Evolutionary conservation across 2,329 filamentous ascomycete genomes (phyloP).

Genomic region (Ophioceras dolichostomum): DNA sequence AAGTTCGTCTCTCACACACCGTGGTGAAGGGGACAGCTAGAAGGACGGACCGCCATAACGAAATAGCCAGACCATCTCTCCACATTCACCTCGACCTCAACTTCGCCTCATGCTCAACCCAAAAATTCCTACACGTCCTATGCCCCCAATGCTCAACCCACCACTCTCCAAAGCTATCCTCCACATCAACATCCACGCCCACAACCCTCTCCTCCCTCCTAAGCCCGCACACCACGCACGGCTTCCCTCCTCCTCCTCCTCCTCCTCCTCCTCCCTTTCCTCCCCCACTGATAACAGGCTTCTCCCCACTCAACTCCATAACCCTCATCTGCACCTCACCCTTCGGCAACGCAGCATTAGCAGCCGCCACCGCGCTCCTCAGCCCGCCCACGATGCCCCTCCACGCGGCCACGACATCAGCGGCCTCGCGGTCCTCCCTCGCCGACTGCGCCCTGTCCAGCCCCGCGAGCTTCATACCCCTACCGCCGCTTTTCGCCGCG

Average conservation of each 20-base stretch:
- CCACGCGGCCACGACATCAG: conserved; percentile 67
- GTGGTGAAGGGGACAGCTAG: no score
- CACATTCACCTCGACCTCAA: conserved; percentile 37
- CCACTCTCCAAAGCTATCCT: conserved; percentile 94
- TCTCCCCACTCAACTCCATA: no score
- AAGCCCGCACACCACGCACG: conserved; percentile 77
- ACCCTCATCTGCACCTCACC: no score
- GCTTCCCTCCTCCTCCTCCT: no score
- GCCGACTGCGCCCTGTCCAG: conserved; percentile 73
- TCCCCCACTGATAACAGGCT: no score
- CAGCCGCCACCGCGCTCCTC: conserved; percentile 57
- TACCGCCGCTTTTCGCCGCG: conserved; percentile 55
- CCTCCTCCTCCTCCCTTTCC: no score
- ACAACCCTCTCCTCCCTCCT: conserved; percentile 74
- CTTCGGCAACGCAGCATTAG: no score
- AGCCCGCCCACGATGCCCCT: conserved; percentile 63
- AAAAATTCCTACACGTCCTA: conserved; percentile 70
- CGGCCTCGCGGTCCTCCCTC: conserved; percentile 74
- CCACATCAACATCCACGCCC: conserved; percentile 63
- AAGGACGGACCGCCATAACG: no score
- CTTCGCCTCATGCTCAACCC: conserved; percentile 61
- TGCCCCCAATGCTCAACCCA: conserved; percentile 88
- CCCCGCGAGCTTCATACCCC: conserved; percentile 77
- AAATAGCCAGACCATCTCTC: no score
- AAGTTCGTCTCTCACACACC: no score